Evolutionary conservation across 257 asterid genomes (phyloP).

Genomic region (Anisodus acutangulus): DNA sequence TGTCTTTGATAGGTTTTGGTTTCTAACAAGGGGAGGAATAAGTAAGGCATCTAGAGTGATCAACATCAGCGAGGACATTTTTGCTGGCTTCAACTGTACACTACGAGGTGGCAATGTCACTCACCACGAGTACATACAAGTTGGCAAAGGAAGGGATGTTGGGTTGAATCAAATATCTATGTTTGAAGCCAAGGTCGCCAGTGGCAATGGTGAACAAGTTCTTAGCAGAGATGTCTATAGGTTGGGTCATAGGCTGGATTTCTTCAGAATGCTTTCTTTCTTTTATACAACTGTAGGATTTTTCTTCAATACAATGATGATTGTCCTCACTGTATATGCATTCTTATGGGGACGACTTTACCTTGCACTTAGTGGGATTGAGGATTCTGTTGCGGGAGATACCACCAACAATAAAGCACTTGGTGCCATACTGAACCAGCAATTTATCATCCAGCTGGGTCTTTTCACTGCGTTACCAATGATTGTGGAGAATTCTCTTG

Average conservation of each 20-base stretch:
- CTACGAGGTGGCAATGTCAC: constrained; percentile 96
- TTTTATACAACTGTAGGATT: constrained; percentile 94
- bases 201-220: constrained; percentile 98
- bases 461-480: constrained; percentile 93
- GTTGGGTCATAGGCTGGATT: constrained; percentile 97
- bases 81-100: constrained; percentile 99
- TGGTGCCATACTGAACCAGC: constrained; percentile 95
- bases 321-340: constrained; percentile 87
- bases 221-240: constrained; percentile 95
- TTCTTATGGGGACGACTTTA: constrained; percentile 98
- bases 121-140: constrained; percentile 98
- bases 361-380: constrained; percentile 95
- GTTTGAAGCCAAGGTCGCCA: constrained; percentile 99
- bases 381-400: constrained; percentile 58
- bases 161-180: constrained; percentile 93
- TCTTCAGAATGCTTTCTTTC: constrained; percentile 98
- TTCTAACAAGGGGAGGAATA: constrained; percentile 94
- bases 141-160: constrained; percentile 99
- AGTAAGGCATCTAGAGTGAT: constrained; percentile 98
- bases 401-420: constrained; percentile 78
- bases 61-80: constrained; percentile 96
- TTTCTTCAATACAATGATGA: constrained; percentile 96
- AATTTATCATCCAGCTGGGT: constrained; percentile 93
- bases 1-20: constrained; percentile 98
- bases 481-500: constrained; percentile 95